Percentiles rank a stretch among this genome's conserved stretches.
Conservation (phyloP, 2,329 filamentous ascomycete genomes). For the Aspergillus sp. region DNA sequence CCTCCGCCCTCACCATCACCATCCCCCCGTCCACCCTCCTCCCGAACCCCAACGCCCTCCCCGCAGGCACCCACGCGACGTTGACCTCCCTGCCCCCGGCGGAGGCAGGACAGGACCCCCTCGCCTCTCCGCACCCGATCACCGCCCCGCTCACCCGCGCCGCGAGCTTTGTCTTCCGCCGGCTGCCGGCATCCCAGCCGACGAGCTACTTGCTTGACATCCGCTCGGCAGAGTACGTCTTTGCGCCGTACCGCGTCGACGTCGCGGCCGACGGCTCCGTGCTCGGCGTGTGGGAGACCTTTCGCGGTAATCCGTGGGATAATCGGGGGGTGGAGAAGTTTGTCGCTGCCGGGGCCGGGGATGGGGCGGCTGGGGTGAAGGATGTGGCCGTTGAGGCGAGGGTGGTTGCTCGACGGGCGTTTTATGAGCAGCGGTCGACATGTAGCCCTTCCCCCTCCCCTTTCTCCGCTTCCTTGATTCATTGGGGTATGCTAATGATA, state of each 20-base stretch:
- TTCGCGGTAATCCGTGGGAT: conserved; percentile 82
- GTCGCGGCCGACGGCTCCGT: conserved; percentile 44
- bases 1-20: conserved; percentile 36
- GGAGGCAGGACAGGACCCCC: not conserved
- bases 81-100: conserved; percentile 44
- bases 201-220: conserved; percentile 80
- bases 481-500: conserved; percentile 5
- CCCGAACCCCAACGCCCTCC: conserved; percentile 42
- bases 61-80: conserved; percentile 52
- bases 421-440: conserved; percentile 71
- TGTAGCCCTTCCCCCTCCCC: conserved; percentile 57
- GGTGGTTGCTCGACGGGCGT: conserved; percentile 65
- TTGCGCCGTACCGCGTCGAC: conserved; percentile 79
- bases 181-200: conserved; percentile 52
- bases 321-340: conserved; percentile 66
- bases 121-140: no score
- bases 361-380: conserved; percentile 8
- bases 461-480: not conserved
- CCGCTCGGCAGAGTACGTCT: conserved; percentile 70
- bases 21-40: conserved; percentile 44
- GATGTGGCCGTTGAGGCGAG: conserved; percentile 60
- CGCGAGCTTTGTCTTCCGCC: conserved; percentile 73
- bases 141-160: conserved; percentile 62
- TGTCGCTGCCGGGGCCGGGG: conserved; percentile 27
- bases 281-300: conserved; percentile 77